A percentile compares a stretch with the other conserved stretches of the same genome.
These are phyloP conservation scores for Pseudogymnoascus sp. DNA, from an alignment of 2,329 filamentous ascomycete species.

Conservation along the genomic window DNA sequence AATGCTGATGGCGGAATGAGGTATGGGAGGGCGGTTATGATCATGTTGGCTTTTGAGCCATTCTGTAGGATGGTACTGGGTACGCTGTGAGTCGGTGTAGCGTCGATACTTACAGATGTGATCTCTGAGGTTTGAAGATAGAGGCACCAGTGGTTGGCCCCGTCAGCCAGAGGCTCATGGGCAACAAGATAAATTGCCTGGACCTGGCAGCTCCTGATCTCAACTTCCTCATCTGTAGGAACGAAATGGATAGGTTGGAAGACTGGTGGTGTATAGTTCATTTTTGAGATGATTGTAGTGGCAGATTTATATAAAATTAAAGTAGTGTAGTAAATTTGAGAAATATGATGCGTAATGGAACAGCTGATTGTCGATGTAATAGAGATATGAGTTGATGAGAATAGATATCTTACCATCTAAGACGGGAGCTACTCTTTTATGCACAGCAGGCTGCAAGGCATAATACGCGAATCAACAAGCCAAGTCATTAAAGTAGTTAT, in stretches of 20 bases:
- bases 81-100: not conserved
- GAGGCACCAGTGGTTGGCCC: not conserved
- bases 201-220: not conserved
- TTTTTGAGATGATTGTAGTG: not conserved
- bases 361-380: not conserved
- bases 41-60: not conserved
- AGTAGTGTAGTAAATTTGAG: not conserved
- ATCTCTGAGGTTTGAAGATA: not conserved
- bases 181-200: not conserved
- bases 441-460: not conserved
- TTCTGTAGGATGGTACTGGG: not conserved
- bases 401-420: not conserved
- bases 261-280: not conserved
- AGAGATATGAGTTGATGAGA: not conserved
- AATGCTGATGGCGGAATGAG: not conserved
- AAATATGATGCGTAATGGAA: not conserved
- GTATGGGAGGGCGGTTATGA: not conserved
- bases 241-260: not conserved
- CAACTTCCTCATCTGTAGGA: not conserved
- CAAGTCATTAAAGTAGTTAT: no score
- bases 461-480: no score
- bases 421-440: not conserved
- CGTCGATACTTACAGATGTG: not conserved
- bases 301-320: not conserved
- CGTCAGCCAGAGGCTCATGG: not conserved